Evolutionary conservation across 768 basidiomycete genomes (phyloP).

Genomic region (Dendrothele bispora): DNA sequence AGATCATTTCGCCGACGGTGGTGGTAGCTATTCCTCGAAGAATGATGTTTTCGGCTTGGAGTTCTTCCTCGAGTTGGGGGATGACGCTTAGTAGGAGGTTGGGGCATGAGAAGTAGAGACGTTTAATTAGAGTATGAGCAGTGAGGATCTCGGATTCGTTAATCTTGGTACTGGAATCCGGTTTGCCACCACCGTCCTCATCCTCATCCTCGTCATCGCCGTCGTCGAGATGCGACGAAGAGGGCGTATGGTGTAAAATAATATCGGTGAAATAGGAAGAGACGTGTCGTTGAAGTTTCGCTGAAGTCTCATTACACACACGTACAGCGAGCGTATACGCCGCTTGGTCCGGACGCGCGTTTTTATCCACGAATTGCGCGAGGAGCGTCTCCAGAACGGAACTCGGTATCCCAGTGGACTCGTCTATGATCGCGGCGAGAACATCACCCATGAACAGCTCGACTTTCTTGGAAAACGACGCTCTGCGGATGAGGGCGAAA

Average conservation of each 20-base stretch:
- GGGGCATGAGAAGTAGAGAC: slow-evolving; percentile 78
- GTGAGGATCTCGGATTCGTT: slow-evolving; percentile 66
- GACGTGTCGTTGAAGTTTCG: slow-evolving; percentile 86
- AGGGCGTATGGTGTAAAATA: no score
- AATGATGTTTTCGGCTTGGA: slow-evolving; percentile 70
- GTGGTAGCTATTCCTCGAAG: slow-evolving; percentile 82
- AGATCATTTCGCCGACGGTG: slow-evolving; percentile 89
- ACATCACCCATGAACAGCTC: slow-evolving; percentile 89
- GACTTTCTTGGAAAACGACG: slow-evolving; percentile 74
- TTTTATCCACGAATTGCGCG: slow-evolving; percentile 82
- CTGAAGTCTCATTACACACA: slow-evolving; percentile 80
- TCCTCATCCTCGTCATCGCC: no score
- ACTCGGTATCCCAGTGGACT: slow-evolving; percentile 71
- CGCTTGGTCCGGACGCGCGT: slow-evolving; percentile 49
- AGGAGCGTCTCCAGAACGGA: slow-evolving; percentile 82
- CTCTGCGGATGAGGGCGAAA: slow-evolving; percentile 76
- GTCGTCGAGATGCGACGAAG: no score
- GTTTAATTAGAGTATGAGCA: slow-evolving; percentile 85
- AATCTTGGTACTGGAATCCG: slow-evolving; percentile 50
- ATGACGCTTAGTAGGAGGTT: slow-evolving; percentile 85
- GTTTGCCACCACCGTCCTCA: no score
- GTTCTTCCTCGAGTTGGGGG: slow-evolving; percentile 89
- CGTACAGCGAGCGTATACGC: slow-evolving; percentile 59
- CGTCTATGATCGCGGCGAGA: slow-evolving; percentile 86
- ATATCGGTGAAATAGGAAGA: slow-evolving; percentile 93